Conservation (phyloP, 2,329 filamentous ascomycete genomes). For the Paracorniculantispora psalliotae region DNA sequence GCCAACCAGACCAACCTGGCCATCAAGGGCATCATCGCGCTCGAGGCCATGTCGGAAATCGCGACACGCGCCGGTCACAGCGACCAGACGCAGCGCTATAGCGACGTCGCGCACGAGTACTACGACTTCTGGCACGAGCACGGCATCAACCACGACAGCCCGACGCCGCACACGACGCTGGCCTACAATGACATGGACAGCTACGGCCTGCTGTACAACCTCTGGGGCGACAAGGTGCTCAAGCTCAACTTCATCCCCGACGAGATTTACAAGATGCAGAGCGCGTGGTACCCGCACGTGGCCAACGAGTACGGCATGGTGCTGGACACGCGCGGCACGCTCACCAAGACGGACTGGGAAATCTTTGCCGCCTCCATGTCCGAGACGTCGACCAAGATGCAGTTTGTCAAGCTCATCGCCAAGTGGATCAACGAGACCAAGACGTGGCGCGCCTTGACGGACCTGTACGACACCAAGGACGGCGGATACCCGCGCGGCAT, state of each 20-base stretch:
- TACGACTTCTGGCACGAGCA: slow-evolving; percentile 66
- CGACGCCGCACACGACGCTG: slow-evolving; percentile 64
- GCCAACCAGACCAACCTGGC: slow-evolving; percentile 74
- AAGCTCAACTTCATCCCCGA: slow-evolving; percentile 72
- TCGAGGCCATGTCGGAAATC: slow-evolving; percentile 73
- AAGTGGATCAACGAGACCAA: slow-evolving; percentile 70
- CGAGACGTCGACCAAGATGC: slow-evolving; percentile 50
- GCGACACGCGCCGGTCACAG: slow-evolving; percentile 56
- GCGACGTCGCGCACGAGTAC: slow-evolving; percentile 60
- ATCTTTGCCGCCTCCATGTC: slow-evolving; percentile 78
- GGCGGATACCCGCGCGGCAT: slow-evolving; percentile 61
- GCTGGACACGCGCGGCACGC: slow-evolving; percentile 74
- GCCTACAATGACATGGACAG: slow-evolving; percentile 62
- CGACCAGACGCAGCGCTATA: slow-evolving; percentile 54
- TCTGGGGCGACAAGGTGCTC: slow-evolving; percentile 74
- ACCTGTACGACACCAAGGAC: slow-evolving; percentile 68
- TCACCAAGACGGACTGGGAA: slow-evolving; percentile 85
- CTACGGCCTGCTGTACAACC: slow-evolving; percentile 64
- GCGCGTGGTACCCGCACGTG: slow-evolving; percentile 67
- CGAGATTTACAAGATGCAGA: slow-evolving; percentile 72
- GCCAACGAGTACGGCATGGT: slow-evolving; percentile 75
- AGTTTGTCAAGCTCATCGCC: slow-evolving; percentile 65
- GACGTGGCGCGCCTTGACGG: slow-evolving; percentile 67
- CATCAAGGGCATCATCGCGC: slow-evolving; percentile 77
- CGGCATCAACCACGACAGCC: slow-evolving; percentile 62